phyloP scores from a whole-genome alignment of 208 protist genomes.

The Hexamita inflata region DNA sequence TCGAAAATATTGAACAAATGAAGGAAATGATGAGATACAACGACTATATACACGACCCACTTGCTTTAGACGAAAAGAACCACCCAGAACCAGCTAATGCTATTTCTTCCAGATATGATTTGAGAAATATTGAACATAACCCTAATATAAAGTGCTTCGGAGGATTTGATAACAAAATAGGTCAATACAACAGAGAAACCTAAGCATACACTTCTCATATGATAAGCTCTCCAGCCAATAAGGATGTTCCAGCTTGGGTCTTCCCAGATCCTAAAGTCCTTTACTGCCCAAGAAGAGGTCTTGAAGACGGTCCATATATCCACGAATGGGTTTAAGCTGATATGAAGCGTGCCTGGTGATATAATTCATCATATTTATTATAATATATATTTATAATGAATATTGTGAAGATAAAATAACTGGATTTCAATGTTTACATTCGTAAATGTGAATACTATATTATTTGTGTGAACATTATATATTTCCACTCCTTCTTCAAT shows the following conservation, averaged over 20 bases:
- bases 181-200: not conserved
- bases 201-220: not conserved
- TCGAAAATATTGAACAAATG: not conserved
- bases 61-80: not conserved
- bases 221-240: not conserved
- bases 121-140: not conserved
- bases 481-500: too few species aligned
- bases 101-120: conserved; percentile 19
- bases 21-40: conserved; percentile 22
- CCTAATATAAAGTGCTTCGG: conserved; percentile 14
- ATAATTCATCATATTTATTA: too few species aligned
- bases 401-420: too few species aligned
- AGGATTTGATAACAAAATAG: conserved; percentile 7
- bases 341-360: too few species aligned
- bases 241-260: not conserved
- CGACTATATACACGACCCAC: not conserved
- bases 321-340: too few species aligned
- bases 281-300: conserved; percentile 21
- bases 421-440: too few species aligned
- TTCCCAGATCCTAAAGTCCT: not conserved
- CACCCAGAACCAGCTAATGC: not conserved
- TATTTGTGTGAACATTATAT: too few species aligned
- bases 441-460: too few species aligned
- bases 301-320: not conserved
- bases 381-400: too few species aligned